Conservation (phyloP, 2,329 filamentous ascomycete species). For the Phaeosphaeriaceae sp. region DNA sequence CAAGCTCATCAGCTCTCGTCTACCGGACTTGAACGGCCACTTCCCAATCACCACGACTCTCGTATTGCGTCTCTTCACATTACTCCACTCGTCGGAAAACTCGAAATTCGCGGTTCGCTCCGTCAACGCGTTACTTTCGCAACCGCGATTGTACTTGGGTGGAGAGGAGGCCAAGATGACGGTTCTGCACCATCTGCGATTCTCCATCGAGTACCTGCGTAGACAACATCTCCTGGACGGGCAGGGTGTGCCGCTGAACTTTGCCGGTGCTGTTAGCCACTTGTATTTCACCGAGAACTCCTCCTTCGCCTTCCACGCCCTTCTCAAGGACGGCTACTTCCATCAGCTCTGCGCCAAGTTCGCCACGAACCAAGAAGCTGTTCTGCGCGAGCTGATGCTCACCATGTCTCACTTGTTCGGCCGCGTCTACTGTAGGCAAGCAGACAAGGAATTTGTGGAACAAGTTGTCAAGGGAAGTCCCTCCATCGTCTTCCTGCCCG, state of each 20-base stretch:
- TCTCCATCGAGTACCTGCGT: constrained; percentile 81
- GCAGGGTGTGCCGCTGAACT: constrained; percentile 71
- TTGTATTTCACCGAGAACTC: constrained; percentile 80
- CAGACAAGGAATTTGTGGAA: constrained; percentile 56
- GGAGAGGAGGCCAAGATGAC: constrained; percentile 72
- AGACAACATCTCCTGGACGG: constrained; percentile 70
- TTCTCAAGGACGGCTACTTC: constrained; percentile 76
- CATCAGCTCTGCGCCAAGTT: constrained; percentile 67
- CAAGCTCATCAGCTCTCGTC: constrained; percentile 73
- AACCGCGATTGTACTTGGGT: constrained; percentile 74
- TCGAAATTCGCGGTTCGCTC: constrained; percentile 67
- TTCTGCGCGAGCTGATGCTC: constrained; percentile 68
- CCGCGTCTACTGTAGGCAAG: constrained; percentile 60
- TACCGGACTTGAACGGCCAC: constrained; percentile 78
- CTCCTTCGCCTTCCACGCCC: constrained; percentile 77
- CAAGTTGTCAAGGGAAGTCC: constrained; percentile 63
- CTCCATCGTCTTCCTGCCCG: constrained; percentile 70
- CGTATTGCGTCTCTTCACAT: constrained; percentile 70
- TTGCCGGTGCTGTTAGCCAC: constrained; percentile 73
- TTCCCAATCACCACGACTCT: constrained; percentile 79
- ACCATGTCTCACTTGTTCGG: constrained; percentile 76
- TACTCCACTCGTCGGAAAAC: constrained; percentile 71
- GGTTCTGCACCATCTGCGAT: constrained; percentile 77
- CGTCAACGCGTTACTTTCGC: constrained; percentile 72
- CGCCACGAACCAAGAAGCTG: constrained; percentile 55